phyloP scores from a whole-genome alignment of 805 yeast genomes.

The Saccharomycopsis malanga region DNA sequence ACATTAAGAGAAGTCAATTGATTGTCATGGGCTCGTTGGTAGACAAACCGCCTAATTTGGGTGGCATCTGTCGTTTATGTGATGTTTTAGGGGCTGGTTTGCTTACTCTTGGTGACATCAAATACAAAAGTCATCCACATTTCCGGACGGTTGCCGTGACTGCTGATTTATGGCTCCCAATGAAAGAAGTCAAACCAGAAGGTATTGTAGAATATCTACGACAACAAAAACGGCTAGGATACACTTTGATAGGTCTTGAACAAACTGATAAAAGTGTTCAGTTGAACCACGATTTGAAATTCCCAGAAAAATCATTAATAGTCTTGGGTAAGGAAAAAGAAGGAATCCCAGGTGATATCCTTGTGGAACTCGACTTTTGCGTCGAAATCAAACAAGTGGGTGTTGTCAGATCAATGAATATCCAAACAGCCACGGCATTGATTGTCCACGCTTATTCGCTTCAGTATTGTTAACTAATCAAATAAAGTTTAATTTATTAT shows the following conservation, averaged over 20 bases:
- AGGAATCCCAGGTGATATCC: conserved; percentile 81
- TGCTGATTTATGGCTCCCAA: conserved; percentile 95
- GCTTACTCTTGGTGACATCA: conserved; percentile 66
- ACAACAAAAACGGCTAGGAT: conserved; percentile 57
- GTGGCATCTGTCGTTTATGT: conserved; percentile 88
- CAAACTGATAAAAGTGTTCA: conserved; percentile 87
- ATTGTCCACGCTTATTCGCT: conserved; percentile 81
- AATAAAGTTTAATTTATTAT: too few species aligned
- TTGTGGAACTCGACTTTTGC: conserved; percentile 78
- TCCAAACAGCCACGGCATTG: conserved; percentile 94
- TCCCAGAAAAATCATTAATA: conserved; percentile 74
- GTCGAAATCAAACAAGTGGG: conserved; percentile 91
- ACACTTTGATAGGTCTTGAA: conserved; percentile 81
- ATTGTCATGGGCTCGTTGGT: conserved; percentile 89
- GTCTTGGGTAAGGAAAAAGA: conserved; percentile 82
- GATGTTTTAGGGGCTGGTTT: conserved; percentile 88
- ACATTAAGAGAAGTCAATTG: conserved; percentile 63
- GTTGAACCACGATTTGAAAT: conserved; percentile 52
- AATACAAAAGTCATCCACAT: conserved; percentile 55
- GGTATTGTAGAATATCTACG: conserved; percentile 51
- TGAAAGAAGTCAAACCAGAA: conserved; percentile 61
- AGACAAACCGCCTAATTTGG: conserved; percentile 87
- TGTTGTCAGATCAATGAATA: conserved; percentile 89
- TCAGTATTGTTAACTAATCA: conserved; percentile 18
- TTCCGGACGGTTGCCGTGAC: conserved; percentile 89